phyloP scores from a whole-genome alignment of 805 yeast genomes.

The Danielia reshetovae region DNA sequence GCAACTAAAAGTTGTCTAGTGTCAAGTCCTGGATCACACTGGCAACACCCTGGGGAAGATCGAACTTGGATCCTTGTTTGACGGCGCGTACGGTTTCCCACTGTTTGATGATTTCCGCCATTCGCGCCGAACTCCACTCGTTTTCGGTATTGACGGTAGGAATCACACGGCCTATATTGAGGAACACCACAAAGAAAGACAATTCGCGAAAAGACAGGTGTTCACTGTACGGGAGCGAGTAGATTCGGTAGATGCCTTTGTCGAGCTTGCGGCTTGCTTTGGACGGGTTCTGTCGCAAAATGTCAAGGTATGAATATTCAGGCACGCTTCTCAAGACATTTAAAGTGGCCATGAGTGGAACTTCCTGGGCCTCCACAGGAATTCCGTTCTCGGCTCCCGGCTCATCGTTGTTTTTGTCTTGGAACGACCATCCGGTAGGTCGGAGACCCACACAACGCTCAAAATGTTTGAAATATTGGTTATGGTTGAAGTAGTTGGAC shows the following conservation, averaged over 20 bases:
- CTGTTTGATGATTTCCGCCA: slow-evolving; percentile 29
- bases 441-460: slow-evolving; percentile 65
- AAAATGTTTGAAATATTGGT: slow-evolving; percentile 42
- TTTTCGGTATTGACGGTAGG: slow-evolving; percentile 69
- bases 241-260: slow-evolving; percentile 37
- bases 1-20: slow-evolving; percentile 15
- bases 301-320: slow-evolving; percentile 21
- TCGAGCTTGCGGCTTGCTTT: slow-evolving; percentile 21
- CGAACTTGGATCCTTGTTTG: not conserved
- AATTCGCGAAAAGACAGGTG: slow-evolving; percentile 89
- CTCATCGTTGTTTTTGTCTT: slow-evolving; percentile 10
- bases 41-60: slow-evolving; percentile 2
- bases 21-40: slow-evolving; percentile 10
- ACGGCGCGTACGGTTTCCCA: slow-evolving; percentile 22
- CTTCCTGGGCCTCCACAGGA: slow-evolving; percentile 5
- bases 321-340: slow-evolving; percentile 18
- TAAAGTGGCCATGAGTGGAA: slow-evolving; percentile 5
- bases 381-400: slow-evolving; percentile 4
- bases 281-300: slow-evolving; percentile 25
- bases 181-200: slow-evolving; percentile 53
- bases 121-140: slow-evolving; percentile 20
- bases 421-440: slow-evolving; percentile 91
- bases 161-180: slow-evolving; percentile 52
- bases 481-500: slow-evolving; percentile 46
- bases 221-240: slow-evolving; percentile 84